Evolutionary conservation across 2,329 filamentous ascomycete species (phyloP).

Genomic region (Beauveria medogensis): DNA sequence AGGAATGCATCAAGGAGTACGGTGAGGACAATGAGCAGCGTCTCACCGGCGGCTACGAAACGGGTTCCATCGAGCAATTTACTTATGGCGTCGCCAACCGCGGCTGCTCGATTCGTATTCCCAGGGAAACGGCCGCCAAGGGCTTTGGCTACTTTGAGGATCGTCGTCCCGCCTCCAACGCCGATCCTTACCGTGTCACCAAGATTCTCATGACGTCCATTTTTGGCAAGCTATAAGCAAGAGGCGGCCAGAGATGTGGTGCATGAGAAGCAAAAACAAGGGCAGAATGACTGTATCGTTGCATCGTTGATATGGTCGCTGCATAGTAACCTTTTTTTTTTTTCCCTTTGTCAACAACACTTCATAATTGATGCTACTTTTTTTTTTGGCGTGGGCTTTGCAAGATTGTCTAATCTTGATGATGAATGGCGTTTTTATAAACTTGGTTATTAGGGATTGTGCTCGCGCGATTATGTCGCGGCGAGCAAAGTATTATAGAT

Average conservation of each 20-base stretch:
- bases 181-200: constrained; percentile 75
- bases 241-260: not conserved
- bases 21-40: constrained; percentile 93
- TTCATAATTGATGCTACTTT: not conserved
- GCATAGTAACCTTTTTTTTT: not conserved
- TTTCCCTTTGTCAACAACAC: not conserved
- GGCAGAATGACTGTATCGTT: not conserved
- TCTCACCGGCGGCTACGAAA: constrained; percentile 91
- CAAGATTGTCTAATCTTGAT: not conserved
- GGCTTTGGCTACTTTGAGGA: constrained; percentile 95
- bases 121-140: constrained; percentile 73
- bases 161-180: constrained; percentile 74
- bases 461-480: not conserved
- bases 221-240: constrained; percentile 28
- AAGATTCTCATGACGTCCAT: constrained; percentile 71
- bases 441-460: no score
- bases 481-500: not conserved
- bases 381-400: not conserved
- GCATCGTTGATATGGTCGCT: not conserved
- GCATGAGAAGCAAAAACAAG: not conserved
- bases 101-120: constrained; percentile 88
- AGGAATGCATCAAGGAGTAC: constrained; percentile 85
- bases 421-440: not conserved
- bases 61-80: constrained; percentile 88
- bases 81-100: constrained; percentile 92